Evolutionary conservation across 768 basidiomycete species (phyloP), one percentile per base, ranked within the genome.

Genomic region (Naematelia encephala): DNA sequence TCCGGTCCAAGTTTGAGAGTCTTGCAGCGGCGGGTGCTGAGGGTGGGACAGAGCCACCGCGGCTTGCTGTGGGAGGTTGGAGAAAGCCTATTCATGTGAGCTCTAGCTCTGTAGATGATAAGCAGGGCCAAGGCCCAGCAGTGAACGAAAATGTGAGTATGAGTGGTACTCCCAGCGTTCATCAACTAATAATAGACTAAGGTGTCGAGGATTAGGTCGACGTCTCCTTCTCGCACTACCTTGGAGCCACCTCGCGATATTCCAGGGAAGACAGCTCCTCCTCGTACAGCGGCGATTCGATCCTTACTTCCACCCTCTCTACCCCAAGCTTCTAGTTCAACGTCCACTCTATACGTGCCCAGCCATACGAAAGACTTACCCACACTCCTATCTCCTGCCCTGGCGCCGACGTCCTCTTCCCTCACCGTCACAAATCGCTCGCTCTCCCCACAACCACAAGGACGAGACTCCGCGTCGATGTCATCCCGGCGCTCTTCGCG

Each of bases 1-100:
- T 73, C 1, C 45, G 69, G 19, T 70, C 68, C 12, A 62, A 53
- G 39, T 73, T 73, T 48, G 71, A 73, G 54, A 66, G 54, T 44
- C 51, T 69, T 4, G 63, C 68, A 11, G 65, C 70, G 8, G 59
- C 48, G 13, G 54, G 49, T 43, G 54, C 43, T 42, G 47, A 8
- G 34, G 34, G 34, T 8, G 16, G 16, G 34, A 16, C 34, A 16
- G 34, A 39, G 26, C 30, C 51, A 30, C 14, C 56, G 19, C 5
- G 19, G 46, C 8, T 8, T 27, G 30, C 52, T 26, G 22, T 14
- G 28, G 19, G 22, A 14, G 11, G 12, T 8, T 39, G 34, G 34
- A 39, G 34, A 16, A 39, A 39, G 34, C 34, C 34, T 39, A 39
- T 16, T 39, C 8, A 16, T 39, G 34, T 16, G 34, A 39, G 34